A percentile compares a stretch with the other conserved stretches of the same genome.
Evolutionary conservation across 192 early-diverging fungal species (phyloP).

Genomic region (Kickxella alabastrina): DNA sequence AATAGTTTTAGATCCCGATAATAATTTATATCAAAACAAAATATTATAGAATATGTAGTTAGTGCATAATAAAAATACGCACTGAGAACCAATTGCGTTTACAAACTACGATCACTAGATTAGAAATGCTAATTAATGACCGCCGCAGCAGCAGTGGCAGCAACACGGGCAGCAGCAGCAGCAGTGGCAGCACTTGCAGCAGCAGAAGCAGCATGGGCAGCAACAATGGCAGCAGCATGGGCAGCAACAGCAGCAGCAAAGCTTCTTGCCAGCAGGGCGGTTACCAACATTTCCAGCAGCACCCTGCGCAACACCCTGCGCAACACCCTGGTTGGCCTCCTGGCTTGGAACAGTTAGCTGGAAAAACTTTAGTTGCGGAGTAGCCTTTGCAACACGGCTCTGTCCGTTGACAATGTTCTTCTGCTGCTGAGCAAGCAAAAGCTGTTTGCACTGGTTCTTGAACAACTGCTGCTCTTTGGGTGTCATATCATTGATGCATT

Average conservation of each 20-base stretch:
- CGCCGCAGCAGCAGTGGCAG: constrained; percentile 36
- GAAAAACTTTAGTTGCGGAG: constrained; percentile 21
- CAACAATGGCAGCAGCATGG: constrained; percentile 34
- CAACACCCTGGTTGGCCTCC: constrained; percentile 11
- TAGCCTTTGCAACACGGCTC: constrained; percentile 27
- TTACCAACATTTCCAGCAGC: constrained; percentile 16
- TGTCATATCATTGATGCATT: constrained; percentile 34
- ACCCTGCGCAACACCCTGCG: neutral
- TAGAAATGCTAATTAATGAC: neutral
- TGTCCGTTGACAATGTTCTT: constrained; percentile 10
- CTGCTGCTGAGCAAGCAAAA: constrained; percentile 22
- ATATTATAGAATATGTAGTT: neutral
- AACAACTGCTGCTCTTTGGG: constrained; percentile 34
- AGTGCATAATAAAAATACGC: neutral
- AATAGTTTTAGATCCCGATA: neutral
- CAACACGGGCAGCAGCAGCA: constrained; percentile 16
- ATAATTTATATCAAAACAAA: neutral
- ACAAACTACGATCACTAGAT: neutral
- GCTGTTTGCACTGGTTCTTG: constrained; percentile 36
- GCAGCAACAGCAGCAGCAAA: constrained; percentile 31
- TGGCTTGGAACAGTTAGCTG: constrained; percentile 23
- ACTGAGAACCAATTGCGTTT: neutral
- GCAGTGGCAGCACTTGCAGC: constrained; percentile 16
- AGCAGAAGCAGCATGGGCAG: constrained; percentile 20
- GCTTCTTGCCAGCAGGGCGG: constrained; percentile 33